phyloP scores from a whole-genome alignment of 306 rosid species.

The Heteromeles arbutifolia region DNA sequence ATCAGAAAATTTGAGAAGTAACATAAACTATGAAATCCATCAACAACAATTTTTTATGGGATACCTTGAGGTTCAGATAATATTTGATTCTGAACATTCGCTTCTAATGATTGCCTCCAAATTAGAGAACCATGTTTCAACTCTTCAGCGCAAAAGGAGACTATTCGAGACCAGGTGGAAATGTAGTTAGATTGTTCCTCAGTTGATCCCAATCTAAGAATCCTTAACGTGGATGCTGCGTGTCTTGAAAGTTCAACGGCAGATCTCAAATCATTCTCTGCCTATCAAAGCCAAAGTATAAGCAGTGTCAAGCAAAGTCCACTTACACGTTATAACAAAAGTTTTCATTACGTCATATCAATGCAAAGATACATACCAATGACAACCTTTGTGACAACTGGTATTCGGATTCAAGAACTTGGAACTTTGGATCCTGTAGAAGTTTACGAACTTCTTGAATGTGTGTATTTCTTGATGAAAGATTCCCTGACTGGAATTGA shows the following conservation, averaged over 20 bases:
- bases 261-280: conserved; percentile 55
- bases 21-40: not conserved
- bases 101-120: conserved; percentile 62
- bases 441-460: conserved; percentile 44
- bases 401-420: conserved; percentile 56
- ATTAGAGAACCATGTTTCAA: conserved; percentile 68
- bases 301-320: conserved; percentile 24
- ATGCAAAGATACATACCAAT: conserved; percentile 44
- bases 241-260: conserved; percentile 68
- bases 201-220: conserved; percentile 55
- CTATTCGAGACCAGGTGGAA: conserved; percentile 59
- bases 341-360: not conserved
- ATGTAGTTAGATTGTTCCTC: conserved; percentile 67
- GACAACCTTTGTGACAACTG: conserved; percentile 50
- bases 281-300: conserved; percentile 44
- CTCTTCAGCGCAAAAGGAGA: conserved; percentile 58
- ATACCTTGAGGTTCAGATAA: conserved; percentile 66
- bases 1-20: not conserved
- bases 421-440: conserved; percentile 62
- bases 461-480: conserved; percentile 30
- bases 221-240: conserved; percentile 42
- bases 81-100: conserved; percentile 42
- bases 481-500: conserved; percentile 41
- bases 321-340: not conserved
- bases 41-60: not conserved